Conservation (phyloP, 176 grass and related monocot species). For the Rhynchospora tenuis region DNA sequence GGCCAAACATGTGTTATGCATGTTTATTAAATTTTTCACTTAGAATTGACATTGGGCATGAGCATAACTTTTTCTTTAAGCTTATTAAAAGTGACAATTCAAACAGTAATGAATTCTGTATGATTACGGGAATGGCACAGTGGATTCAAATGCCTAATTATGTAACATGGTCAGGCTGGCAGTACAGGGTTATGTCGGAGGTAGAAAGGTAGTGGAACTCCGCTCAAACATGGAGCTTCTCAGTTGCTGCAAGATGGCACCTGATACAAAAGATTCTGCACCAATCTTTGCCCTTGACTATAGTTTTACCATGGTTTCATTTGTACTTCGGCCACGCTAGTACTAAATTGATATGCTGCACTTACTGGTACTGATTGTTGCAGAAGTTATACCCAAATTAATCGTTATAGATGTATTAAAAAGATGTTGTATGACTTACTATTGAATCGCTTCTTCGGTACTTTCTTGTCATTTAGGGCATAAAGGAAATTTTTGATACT, state of each 20-base stretch:
- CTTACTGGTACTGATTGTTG: not conserved
- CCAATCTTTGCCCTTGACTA: not conserved
- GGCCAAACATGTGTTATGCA: not conserved
- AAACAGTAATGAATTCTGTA: not conserved
- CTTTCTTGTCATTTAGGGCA: slow-evolving; percentile 58
- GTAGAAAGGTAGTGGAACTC: not conserved
- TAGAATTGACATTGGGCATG: not conserved
- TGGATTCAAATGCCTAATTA: not conserved
- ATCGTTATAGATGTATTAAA: not conserved
- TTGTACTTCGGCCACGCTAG: not conserved
- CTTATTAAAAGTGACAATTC: not conserved
- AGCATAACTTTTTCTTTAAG: not conserved
- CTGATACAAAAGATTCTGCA: not conserved
- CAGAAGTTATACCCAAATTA: not conserved
- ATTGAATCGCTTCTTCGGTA: slow-evolving; percentile 93
- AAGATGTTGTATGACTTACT: slow-evolving; percentile 49
- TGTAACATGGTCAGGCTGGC: not conserved
- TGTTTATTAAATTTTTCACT: not conserved
- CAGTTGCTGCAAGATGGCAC: not conserved
- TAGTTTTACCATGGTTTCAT: not conserved
- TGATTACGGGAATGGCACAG: not conserved
- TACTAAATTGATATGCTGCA: not conserved
- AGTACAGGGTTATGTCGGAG: not conserved
- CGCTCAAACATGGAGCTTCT: too few species aligned
- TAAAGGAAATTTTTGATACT: slow-evolving; percentile 89